These are phyloP conservation scores for Austroboletus novae-zelandiae DNA, from an alignment of 1,284 basidiomycete species.

Conservation along the genomic window DNA sequence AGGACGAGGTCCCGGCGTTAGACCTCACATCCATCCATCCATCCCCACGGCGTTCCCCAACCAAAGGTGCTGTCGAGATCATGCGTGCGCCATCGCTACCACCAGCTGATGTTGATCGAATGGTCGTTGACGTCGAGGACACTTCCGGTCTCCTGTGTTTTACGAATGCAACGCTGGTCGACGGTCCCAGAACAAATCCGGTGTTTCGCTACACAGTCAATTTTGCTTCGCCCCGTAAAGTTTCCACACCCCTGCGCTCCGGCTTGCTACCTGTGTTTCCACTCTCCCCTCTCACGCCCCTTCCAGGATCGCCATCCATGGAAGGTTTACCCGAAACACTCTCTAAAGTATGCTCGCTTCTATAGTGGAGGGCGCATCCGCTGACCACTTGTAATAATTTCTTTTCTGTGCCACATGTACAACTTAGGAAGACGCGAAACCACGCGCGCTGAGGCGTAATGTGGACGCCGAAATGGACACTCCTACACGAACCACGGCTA, in stretches of 20 bases:
- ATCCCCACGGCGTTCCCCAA: slow-evolving; percentile 28
- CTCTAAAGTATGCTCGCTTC: slow-evolving; percentile 15
- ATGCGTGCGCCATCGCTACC: slow-evolving; percentile 26
- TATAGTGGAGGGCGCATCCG: background rate
- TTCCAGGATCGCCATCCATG: slow-evolving; percentile 23
- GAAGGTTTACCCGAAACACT: slow-evolving; percentile 7
- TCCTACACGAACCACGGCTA: background rate
- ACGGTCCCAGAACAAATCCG: slow-evolving; percentile 7
- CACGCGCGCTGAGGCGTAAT: background rate
- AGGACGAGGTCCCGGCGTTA: slow-evolving; percentile 9
- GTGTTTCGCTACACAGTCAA: slow-evolving; percentile 25
- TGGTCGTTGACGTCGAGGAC: slow-evolving; percentile 23
- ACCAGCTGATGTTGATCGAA: slow-evolving; percentile 18
- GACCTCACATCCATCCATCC: slow-evolving; percentile 23
- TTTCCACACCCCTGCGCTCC: slow-evolving; percentile 1
- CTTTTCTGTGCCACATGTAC: background rate
- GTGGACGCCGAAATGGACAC: background rate
- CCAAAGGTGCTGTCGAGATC: slow-evolving; percentile 22
- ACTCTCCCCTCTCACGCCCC: slow-evolving; percentile 37
- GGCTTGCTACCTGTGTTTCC: slow-evolving; percentile 9
- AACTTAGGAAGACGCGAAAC: slow-evolving; percentile 4
- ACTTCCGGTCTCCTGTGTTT: slow-evolving; percentile 16
- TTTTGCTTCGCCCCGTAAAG: slow-evolving; percentile 25
- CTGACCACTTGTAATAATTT: slow-evolving; percentile 4
- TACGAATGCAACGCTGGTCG: slow-evolving; percentile 15